Percentiles rank a stretch among this genome's conserved stretches.
Conservation (phyloP, 441 rosid species). For the Populus tomentosa region DNA sequence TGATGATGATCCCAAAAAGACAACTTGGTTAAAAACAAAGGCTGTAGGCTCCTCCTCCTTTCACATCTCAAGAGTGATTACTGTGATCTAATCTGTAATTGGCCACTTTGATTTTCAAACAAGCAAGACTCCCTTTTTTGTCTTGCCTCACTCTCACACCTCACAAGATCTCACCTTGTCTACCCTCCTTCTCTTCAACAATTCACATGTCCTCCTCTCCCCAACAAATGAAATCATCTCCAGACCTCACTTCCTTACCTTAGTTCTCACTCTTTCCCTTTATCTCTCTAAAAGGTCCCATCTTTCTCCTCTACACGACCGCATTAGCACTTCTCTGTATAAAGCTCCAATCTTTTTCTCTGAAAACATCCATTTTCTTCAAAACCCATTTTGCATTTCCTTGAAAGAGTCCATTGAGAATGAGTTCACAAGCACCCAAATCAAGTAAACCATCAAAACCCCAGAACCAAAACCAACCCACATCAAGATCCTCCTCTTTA, state of each 20-base stretch:
- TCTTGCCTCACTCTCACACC: background rate
- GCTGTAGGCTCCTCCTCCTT: background rate
- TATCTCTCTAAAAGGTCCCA: background rate
- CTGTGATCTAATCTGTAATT: background rate
- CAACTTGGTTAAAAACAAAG: background rate
- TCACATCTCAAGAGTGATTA: background rate
- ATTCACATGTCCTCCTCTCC: background rate
- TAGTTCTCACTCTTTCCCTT: background rate
- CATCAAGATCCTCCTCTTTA: conserved; percentile 51
- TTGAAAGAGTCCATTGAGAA: conserved; percentile 18
- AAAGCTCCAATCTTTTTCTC: background rate
- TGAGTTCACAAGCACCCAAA: conserved; percentile 58
- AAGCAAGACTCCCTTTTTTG: background rate
- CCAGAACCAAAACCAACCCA: conserved; percentile 29
- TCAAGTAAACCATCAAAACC: conserved; percentile 42
- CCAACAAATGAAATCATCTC: background rate
- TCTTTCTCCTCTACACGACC: background rate
- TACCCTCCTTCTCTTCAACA: background rate
- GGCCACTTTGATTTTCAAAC: background rate
- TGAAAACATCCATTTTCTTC: background rate
- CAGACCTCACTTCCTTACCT: background rate
- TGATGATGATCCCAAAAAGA: background rate
- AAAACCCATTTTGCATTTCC: background rate
- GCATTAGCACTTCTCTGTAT: background rate
- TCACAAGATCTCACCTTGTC: background rate